Evolutionary conservation across 2,329 filamentous ascomycete genomes (phyloP).

Genomic region (Aspergillus floridensis): DNA sequence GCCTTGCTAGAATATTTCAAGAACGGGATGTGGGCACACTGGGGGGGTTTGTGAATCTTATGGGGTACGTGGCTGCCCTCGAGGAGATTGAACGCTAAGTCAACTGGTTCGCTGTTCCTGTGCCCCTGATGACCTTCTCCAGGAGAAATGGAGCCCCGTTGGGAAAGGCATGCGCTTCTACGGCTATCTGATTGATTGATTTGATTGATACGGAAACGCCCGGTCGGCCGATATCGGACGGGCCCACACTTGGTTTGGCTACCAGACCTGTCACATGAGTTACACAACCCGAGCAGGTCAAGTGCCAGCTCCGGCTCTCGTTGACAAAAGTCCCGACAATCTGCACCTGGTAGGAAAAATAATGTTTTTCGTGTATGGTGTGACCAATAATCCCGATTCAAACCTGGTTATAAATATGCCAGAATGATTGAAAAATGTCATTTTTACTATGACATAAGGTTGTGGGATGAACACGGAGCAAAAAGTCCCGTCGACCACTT

Average conservation of each 20-base stretch:
- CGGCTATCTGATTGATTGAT: constrained; percentile 9
- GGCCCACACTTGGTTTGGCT: background rate
- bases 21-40: background rate
- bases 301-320: too few relatives aligned
- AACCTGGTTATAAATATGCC: background rate
- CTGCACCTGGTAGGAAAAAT: background rate
- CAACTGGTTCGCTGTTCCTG: background rate
- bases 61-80: background rate
- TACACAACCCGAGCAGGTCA: background rate
- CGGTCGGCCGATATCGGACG: constrained; percentile 6
- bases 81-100: background rate
- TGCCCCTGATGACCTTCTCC: background rate
- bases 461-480: constrained; percentile 15
- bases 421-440: background rate
- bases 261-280: background rate
- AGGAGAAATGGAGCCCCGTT: background rate
- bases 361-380: background rate
- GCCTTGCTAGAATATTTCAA: background rate
- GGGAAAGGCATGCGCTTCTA: background rate
- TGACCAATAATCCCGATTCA: background rate
- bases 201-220: constrained; percentile 6
- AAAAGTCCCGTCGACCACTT: constrained; percentile 12
- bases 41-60: background rate
- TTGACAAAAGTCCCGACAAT: background rate
- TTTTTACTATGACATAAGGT: background rate